Evolutionary conservation across 2,329 filamentous ascomycete genomes (phyloP).

Genomic region (Beauveria sp.): DNA sequence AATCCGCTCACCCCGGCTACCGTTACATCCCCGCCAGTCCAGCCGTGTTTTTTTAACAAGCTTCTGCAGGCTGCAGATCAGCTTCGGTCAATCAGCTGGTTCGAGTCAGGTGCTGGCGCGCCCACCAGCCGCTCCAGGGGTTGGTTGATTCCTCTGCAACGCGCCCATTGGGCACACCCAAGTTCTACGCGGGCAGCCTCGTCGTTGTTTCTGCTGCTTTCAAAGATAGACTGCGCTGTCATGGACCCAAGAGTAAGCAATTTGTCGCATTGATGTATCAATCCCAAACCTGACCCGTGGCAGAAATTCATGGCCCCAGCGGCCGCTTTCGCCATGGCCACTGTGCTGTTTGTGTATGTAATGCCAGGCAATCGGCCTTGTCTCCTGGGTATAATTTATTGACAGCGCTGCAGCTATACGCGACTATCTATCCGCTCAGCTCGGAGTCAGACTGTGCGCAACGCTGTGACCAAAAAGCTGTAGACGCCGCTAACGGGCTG

Average conservation of each 20-base stretch:
- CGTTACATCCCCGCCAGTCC: not conserved
- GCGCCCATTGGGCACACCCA: not conserved
- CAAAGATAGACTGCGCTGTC: not conserved
- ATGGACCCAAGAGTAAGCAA: slow-evolving; percentile 1
- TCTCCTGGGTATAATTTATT: not conserved
- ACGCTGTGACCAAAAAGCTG: not conserved
- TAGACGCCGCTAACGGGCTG: not conserved
- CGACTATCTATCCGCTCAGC: slow-evolving; percentile 33
- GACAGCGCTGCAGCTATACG: slow-evolving; percentile 26
- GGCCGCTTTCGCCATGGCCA: slow-evolving; percentile 47
- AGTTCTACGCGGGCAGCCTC: not conserved
- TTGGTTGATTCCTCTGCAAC: not conserved
- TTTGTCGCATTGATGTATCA: not conserved
- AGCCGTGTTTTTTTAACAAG: not conserved
- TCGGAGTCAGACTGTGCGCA: slow-evolving; percentile 25
- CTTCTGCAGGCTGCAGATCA: not conserved
- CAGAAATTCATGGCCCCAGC: slow-evolving; percentile 41
- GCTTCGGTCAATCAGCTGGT: not conserved
- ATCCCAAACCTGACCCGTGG: not conserved
- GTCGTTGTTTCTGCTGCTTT: not conserved
- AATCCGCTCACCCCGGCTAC: not conserved
- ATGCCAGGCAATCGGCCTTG: not conserved
- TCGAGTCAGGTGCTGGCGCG: not conserved
- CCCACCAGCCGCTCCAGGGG: not conserved
- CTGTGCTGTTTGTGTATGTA: slow-evolving; percentile 39